phyloP scores from a whole-genome alignment of 129 eudicot genomes.

The Heracleum sosnowskyi region DNA sequence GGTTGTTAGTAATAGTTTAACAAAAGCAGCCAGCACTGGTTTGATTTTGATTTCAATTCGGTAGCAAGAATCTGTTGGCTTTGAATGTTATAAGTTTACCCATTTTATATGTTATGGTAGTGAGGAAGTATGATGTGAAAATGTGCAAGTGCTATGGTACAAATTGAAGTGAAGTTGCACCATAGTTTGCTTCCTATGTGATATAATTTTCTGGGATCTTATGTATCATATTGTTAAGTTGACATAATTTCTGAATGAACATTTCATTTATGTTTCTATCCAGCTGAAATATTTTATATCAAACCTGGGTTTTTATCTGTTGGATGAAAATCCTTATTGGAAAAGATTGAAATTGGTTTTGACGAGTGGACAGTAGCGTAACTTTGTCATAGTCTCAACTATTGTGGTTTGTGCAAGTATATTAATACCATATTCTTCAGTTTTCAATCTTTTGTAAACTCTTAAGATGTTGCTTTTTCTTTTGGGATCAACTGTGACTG shows the following conservation, averaged over 20 bases:
- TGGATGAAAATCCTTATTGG: too few relatives aligned
- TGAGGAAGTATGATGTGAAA: not conserved
- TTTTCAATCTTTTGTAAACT: too few relatives aligned
- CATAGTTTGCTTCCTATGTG: too few relatives aligned
- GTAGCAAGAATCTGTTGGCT: not conserved
- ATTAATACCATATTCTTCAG: too few relatives aligned
- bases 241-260: too few relatives aligned
- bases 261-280: too few relatives aligned
- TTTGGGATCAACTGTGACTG: not conserved
- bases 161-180: not conserved
- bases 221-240: too few relatives aligned
- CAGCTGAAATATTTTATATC: too few relatives aligned
- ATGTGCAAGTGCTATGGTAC: not conserved
- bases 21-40: not conserved
- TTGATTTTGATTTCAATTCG: not conserved
- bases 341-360: too few relatives aligned
- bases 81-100: not conserved
- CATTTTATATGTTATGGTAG: not conserved
- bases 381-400: too few relatives aligned
- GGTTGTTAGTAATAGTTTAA: not conserved
- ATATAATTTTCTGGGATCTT: not conserved
- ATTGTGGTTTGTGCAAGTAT: too few relatives aligned
- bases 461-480: not conserved
- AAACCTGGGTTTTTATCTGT: not conserved
- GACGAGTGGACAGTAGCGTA: too few relatives aligned